phyloP scores from a whole-genome alignment of 495 filamentous ascomycete species.

The Penicillium steckii region DNA sequence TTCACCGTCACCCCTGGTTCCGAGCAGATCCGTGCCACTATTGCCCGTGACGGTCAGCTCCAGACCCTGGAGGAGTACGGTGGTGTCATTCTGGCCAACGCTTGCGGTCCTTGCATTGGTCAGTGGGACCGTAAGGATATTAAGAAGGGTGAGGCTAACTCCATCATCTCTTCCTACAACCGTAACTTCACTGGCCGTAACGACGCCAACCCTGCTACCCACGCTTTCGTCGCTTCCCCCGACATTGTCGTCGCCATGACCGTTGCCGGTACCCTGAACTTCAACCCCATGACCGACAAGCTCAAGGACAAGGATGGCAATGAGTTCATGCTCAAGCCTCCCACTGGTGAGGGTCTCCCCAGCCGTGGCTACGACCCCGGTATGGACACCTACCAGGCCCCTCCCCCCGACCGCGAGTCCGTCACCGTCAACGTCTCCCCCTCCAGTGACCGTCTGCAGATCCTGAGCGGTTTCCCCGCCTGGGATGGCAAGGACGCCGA shows the following conservation, averaged over 20 bases:
- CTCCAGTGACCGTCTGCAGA: constrained; percentile 87
- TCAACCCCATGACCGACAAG: constrained; percentile 94
- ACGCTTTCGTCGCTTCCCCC: constrained; percentile 98
- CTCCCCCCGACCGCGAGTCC: constrained; percentile 70
- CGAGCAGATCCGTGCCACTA: constrained; percentile 96
- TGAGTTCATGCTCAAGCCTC: constrained; percentile 81
- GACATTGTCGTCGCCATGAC: constrained; percentile 93
- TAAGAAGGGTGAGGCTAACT: constrained; percentile 96
- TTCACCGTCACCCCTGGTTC: constrained; percentile 97
- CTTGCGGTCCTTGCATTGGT: constrained; percentile 78
- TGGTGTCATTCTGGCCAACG: constrained; percentile 93
- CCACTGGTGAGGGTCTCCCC: constrained; percentile 82
- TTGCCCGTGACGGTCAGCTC: constrained; percentile 92
- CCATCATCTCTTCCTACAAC: constrained; percentile 95
- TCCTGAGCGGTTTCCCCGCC: constrained; percentile 78
- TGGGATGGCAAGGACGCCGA: constrained; percentile 95
- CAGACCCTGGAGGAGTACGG: constrained; percentile 97
- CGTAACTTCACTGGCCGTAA: constrained; percentile 99
- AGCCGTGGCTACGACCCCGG: constrained; percentile 85
- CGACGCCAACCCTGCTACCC: constrained; percentile 97
- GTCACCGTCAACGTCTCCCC: constrained; percentile 86
- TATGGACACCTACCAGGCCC: constrained; percentile 94
- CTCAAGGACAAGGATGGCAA: constrained; percentile 98
- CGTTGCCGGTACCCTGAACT: constrained; percentile 86
- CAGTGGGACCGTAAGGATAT: constrained; percentile 97